Percentiles rank a stretch among this genome's conserved stretches.
Conservation (phyloP, 768 basidiomycete species). For the Rhizopogon rudus region DNA sequence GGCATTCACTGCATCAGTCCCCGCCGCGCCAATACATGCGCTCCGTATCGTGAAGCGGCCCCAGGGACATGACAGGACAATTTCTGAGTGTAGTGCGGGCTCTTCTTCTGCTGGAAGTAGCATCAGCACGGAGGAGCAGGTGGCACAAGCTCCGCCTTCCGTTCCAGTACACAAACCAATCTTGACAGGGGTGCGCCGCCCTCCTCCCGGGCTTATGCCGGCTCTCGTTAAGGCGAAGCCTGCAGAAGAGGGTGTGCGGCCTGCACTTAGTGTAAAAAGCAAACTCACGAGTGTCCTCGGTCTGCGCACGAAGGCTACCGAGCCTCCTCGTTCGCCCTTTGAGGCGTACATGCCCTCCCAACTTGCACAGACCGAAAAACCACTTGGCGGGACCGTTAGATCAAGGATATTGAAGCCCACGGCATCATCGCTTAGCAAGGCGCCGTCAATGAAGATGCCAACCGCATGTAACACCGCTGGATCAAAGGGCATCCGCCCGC, state of each 20-base stretch:
- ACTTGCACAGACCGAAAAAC: not conserved
- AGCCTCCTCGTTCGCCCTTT: not conserved
- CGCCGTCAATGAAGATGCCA: not conserved
- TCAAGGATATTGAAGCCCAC: conserved; percentile 5
- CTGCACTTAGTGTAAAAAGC: conserved; percentile 4
- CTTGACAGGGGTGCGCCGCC: conserved; percentile 23
- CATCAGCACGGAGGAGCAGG: not conserved
- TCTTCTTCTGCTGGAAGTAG: conserved; percentile 5
- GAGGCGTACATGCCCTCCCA: not conserved
- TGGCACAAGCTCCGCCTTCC: not conserved
- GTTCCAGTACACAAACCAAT: conserved; percentile 9
- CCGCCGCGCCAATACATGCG: conserved; percentile 19
- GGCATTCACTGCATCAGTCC: conserved; percentile 8
- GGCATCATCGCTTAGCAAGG: conserved; percentile 4
- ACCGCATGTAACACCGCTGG: not conserved
- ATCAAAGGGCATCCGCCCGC: conserved; percentile 4
- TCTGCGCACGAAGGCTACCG: not conserved
- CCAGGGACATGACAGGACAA: conserved; percentile 15
- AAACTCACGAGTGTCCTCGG: conserved; percentile 8
- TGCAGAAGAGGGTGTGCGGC: not conserved
- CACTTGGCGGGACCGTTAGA: not conserved
- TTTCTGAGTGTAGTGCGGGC: conserved; percentile 10
- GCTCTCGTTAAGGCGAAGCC: not conserved
- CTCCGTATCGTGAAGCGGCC: conserved; percentile 25
- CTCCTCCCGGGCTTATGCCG: conserved; percentile 15